Evolutionary conservation across 2,329 filamentous ascomycete species (phyloP), one percentile per base, ranked within the genome.

Genomic region (Balansia obtecta): DNA sequence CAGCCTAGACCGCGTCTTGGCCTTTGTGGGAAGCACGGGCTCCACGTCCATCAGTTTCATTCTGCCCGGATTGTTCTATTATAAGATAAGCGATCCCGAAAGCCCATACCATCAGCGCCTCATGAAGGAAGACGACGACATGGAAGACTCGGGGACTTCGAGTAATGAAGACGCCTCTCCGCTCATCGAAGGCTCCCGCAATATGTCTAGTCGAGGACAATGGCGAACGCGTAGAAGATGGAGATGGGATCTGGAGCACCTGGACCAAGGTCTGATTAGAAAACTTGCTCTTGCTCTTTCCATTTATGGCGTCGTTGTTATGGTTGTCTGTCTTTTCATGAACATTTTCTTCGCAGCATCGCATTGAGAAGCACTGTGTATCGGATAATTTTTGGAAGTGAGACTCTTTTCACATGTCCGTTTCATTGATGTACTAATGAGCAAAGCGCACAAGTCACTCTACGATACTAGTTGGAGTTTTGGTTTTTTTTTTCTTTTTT

Each of bases 11-110:
- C 85, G 87, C 45, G 90, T 98, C 1, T 76, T 98, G 0, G 91
- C 93, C 0, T 98, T 96, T 58, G 93, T 98, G 11, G 93, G 93
- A 38, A 89, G 85, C 59, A 98, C 93, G 0, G 93, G 93, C 49
- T 91, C 85, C 48, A 98, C 93, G 0, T 88, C 88, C 54, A 98
- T 98, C 60, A 95, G 88, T 54, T 98, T 98, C 65, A 97, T 98
- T 56, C 76, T 98, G 0, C 93, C 93, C 0, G 93, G 93, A 0
- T 70, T 98, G 4, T 98, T 98, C 67, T 98, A 97, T 68, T 98
- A 97, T 71, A 97, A 97, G 68, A 97, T 98, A 53, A 94, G 88
- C 12, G 82, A 88, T 22, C 93, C 93, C 0, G 85, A 95, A 50
- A 91, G 87, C 43, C 77, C 83, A 30, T 82, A 91, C 55, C 89